phyloP scores from a whole-genome alignment of 129 eudicot species.

The Centrapalus pauciflorus region DNA sequence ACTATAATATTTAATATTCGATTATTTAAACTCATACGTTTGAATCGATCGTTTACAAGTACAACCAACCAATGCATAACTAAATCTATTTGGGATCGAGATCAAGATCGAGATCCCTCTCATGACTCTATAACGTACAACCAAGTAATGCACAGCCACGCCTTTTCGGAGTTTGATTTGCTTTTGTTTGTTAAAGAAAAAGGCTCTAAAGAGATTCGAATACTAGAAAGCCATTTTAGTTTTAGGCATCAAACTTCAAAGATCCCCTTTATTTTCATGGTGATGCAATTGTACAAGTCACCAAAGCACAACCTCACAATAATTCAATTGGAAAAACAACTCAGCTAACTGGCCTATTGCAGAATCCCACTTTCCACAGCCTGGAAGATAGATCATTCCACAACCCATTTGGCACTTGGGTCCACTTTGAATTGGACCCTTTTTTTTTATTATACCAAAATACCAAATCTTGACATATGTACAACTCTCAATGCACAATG shows the following conservation, averaged over 20 bases:
- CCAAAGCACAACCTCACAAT: background rate
- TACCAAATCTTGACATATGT: conserved; percentile 11
- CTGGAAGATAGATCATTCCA: conserved; percentile 24
- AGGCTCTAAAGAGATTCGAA: conserved; percentile 8
- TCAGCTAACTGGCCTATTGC: conserved; percentile 25
- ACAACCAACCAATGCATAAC: conserved; percentile 1
- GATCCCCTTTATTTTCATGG: background rate
- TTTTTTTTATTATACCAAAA: background rate
- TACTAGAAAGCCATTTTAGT: conserved; percentile 2
- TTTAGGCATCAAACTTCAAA: conserved; percentile 8
- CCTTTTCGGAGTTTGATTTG: conserved; percentile 15
- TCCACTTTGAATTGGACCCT: background rate
- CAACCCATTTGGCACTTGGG: conserved; percentile 7
- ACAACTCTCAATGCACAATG: conserved; percentile 7
- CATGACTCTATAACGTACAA: background rate
- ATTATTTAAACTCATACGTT: too few relatives aligned
- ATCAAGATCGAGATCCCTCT: background rate
- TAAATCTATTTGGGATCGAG: background rate
- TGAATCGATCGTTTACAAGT: background rate
- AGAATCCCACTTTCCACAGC: conserved; percentile 24
- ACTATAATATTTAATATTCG: too few relatives aligned
- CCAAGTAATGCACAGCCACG: background rate
- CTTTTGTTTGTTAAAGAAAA: conserved; percentile 12
- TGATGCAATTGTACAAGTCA: background rate
- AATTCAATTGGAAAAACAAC: conserved; percentile 5